These are phyloP conservation scores for Cryphonectria carpinicola DNA, from an alignment of 2,329 filamentous ascomycete genomes.

Conservation along the genomic window DNA sequence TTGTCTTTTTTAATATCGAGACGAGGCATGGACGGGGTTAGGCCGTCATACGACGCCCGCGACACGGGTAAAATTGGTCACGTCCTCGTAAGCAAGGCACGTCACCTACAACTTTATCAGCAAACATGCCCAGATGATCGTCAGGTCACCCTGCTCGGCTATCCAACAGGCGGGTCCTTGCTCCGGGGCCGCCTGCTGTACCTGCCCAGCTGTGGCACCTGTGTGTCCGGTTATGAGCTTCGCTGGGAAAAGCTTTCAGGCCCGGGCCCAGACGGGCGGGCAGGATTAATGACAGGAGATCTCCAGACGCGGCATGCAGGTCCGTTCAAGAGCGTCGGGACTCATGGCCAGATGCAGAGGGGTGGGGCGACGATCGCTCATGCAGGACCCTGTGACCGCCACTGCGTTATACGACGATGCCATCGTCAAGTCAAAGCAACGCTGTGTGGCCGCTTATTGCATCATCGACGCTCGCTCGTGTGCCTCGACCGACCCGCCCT, in stretches of 20 bases:
- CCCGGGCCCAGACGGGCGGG: neutral
- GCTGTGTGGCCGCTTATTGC: neutral
- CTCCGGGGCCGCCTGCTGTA: neutral
- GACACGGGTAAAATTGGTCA: neutral
- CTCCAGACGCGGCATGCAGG: slow-evolving; percentile 2
- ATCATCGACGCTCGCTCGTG: neutral
- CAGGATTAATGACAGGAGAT: neutral
- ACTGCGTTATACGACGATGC: slow-evolving; percentile 11
- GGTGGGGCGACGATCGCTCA: slow-evolving; percentile 21
- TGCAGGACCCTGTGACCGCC: slow-evolving; percentile 1
- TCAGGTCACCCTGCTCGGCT: neutral
- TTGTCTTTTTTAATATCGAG: neutral
- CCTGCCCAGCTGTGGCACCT: neutral
- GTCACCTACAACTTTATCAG: neutral
- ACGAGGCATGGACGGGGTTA: neutral
- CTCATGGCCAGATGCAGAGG: slow-evolving; percentile 19
- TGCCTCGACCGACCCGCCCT: neutral
- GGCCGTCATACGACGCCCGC: slow-evolving; percentile 5
- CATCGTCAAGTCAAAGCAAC: neutral
- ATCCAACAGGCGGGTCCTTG: slow-evolving; percentile 4
- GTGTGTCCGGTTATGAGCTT: neutral
- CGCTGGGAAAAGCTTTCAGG: neutral
- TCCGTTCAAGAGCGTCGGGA: slow-evolving; percentile 12
- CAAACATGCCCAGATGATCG: neutral
- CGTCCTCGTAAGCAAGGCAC: slow-evolving; percentile 2